These are phyloP conservation scores for Barnettozyma populi DNA, from an alignment of 805 yeast species.

Conservation along the genomic window DNA sequence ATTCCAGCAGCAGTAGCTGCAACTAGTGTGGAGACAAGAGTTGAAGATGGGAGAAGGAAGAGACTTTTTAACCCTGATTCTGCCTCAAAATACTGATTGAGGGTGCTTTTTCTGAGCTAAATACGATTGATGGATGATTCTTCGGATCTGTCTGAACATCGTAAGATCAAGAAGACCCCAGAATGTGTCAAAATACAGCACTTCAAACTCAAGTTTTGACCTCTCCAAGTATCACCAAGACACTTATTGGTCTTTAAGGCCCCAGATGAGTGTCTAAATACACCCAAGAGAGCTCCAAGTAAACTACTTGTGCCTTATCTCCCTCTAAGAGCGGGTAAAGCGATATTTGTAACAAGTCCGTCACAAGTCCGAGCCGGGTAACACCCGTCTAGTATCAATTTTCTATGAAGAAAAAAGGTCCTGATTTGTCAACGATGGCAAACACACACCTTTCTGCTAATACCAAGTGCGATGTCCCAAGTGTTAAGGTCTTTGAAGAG, in stretches of 20 bases:
- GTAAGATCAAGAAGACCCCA: neutral
- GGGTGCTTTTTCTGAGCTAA: neutral
- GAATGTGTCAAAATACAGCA: neutral
- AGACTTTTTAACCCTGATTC: too few species aligned
- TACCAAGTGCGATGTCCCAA: constrained; percentile 13
- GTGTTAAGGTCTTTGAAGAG: constrained; percentile 3
- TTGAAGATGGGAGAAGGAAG: too few species aligned
- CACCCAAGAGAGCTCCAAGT: neutral
- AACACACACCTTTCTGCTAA: neutral
- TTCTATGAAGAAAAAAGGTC: neutral
- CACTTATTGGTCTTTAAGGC: neutral
- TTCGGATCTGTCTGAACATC: neutral
- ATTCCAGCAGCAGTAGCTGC: too few species aligned
- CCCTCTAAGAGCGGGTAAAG: neutral
- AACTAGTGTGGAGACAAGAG: too few species aligned
- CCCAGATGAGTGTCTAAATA: neutral
- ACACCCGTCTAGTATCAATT: neutral
- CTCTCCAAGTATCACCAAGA: neutral
- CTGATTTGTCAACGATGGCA: neutral
- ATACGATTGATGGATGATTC: neutral
- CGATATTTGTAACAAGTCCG: neutral
- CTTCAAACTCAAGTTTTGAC: neutral
- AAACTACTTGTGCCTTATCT: neutral
- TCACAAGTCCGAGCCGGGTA: neutral
- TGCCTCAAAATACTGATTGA: neutral